Percentiles rank a stretch among this genome's conserved stretches.
Evolutionary conservation across 2,329 filamentous ascomycete species (phyloP).

Genomic region (Cyanodermella asteris): DNA sequence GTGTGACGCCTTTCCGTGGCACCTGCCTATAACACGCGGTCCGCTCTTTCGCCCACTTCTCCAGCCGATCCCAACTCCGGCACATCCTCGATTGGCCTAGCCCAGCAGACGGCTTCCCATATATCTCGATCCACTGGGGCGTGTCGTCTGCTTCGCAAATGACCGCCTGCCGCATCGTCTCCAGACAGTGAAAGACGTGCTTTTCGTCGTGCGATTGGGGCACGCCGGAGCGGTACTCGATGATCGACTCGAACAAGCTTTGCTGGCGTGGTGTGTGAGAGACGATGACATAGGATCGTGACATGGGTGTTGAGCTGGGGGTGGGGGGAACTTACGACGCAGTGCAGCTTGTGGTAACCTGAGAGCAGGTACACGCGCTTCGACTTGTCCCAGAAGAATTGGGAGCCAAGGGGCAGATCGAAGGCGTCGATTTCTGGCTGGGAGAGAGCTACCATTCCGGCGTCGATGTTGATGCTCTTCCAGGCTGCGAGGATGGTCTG

Average conservation of each 20-base stretch:
- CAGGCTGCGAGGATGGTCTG: too few species aligned
- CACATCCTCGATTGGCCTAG: conserved; percentile 3
- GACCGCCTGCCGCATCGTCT: conserved; percentile 4
- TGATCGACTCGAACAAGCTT: conserved; percentile 1
- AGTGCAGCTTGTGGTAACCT: conserved; percentile 3
- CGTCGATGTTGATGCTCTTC: too few species aligned
- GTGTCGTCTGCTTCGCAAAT: conserved; percentile 7
- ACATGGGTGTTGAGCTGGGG: too few species aligned
- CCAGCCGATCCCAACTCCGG: conserved; percentile 3
- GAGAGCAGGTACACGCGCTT: conserved; percentile 4
- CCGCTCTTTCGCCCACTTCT: conserved; percentile 3
- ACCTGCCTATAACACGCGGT: conserved; percentile 3
- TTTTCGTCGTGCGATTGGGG: conserved; percentile 1
- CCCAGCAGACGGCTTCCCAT: background rate
- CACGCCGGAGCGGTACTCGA: conserved; percentile 1
- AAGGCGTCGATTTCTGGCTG: too few species aligned
- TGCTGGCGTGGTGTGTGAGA: conserved; percentile 2
- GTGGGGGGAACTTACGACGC: conserved; percentile 3
- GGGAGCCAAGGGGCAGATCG: conserved; percentile 1
- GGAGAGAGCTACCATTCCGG: too few species aligned
- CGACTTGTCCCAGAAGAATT: conserved; percentile 1
- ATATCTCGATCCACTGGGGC: background rate
- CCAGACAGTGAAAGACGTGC: conserved; percentile 6
- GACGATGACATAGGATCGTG: too few species aligned
- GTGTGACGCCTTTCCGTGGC: too few species aligned